These are phyloP conservation scores for Grammothele lineata DNA, from an alignment of 768 basidiomycete genomes.

Conservation along the genomic window DNA sequence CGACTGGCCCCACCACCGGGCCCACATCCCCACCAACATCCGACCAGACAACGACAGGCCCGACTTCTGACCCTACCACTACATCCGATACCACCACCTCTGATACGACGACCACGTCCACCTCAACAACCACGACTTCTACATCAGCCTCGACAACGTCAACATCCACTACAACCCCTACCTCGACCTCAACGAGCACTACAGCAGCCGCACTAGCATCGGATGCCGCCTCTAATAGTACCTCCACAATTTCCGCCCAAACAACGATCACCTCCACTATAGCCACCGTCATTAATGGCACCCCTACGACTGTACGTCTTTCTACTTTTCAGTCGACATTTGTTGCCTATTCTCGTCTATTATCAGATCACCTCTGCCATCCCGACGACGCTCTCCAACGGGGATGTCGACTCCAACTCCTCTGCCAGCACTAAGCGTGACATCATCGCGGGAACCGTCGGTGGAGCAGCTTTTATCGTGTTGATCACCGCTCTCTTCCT, in stretches of 20 bases:
- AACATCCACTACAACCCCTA: background rate
- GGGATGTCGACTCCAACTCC: background rate
- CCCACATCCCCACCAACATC: constrained; percentile 1
- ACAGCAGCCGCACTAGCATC: background rate
- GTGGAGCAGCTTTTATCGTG: constrained; percentile 22
- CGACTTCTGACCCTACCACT: background rate
- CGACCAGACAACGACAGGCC: background rate
- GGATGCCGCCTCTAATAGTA: too few relatives aligned
- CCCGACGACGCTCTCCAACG: constrained; percentile 16
- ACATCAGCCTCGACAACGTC: background rate
- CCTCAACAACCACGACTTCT: background rate
- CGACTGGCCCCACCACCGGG: background rate
- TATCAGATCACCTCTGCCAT: constrained; percentile 21
- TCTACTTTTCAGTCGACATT: too few relatives aligned
- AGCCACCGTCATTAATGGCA: constrained; percentile 14
- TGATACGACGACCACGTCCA: background rate
- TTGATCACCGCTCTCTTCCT: constrained; percentile 25
- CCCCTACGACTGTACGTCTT: constrained; percentile 8
- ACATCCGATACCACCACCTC: constrained; percentile 1
- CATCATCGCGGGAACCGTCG: constrained; percentile 29
- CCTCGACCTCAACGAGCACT: background rate
- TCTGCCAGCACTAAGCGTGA: constrained; percentile 16
- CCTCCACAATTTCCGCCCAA: background rate
- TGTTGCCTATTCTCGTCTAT: background rate
- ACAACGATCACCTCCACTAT: constrained; percentile 15